phyloP scores from a whole-genome alignment of 176 grass and related monocot species.

The Calamus simplicifolius region DNA sequence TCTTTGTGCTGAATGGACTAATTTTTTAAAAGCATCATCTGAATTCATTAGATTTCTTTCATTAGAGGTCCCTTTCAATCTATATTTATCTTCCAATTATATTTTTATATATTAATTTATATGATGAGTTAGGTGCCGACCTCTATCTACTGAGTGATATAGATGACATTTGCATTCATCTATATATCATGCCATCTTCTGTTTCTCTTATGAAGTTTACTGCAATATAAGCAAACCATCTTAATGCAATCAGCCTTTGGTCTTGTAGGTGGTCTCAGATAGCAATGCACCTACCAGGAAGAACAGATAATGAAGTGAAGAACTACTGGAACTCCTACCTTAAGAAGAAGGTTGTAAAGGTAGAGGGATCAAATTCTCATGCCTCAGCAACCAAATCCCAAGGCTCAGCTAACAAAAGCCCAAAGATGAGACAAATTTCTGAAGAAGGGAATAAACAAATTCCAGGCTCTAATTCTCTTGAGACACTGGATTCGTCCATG shows the following conservation, averaged over 20 bases:
- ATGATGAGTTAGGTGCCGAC: too few species aligned
- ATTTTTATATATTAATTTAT: too few species aligned
- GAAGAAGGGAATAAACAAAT: constrained; percentile 22
- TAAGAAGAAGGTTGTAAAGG: constrained; percentile 64
- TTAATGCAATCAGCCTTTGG: background rate
- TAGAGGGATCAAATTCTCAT: constrained; percentile 14
- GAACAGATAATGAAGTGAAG: constrained; percentile 98
- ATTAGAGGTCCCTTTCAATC: too few species aligned
- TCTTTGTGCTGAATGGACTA: too few species aligned
- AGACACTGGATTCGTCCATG: constrained; percentile 24
- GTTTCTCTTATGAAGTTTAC: too few species aligned
- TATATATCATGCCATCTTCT: too few species aligned
- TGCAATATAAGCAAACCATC: too few species aligned
- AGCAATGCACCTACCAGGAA: constrained; percentile 70
- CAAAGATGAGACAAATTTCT: constrained; percentile 1
- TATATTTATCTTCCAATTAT: too few species aligned
- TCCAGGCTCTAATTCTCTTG: constrained; percentile 33
- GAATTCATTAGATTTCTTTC: too few species aligned
- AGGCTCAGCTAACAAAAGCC: constrained; percentile 19
- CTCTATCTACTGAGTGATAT: too few species aligned
- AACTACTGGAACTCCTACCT: constrained; percentile 99
- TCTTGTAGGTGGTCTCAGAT: constrained; percentile 80
- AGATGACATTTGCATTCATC: too few species aligned
- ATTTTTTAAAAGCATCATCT: too few species aligned
- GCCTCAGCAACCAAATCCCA: constrained; percentile 19